Evolutionary conservation across 2,329 filamentous ascomycete species (phyloP), one percentile per base, ranked within the genome.

Genomic region (Aspergillus hiratsukae): DNA sequence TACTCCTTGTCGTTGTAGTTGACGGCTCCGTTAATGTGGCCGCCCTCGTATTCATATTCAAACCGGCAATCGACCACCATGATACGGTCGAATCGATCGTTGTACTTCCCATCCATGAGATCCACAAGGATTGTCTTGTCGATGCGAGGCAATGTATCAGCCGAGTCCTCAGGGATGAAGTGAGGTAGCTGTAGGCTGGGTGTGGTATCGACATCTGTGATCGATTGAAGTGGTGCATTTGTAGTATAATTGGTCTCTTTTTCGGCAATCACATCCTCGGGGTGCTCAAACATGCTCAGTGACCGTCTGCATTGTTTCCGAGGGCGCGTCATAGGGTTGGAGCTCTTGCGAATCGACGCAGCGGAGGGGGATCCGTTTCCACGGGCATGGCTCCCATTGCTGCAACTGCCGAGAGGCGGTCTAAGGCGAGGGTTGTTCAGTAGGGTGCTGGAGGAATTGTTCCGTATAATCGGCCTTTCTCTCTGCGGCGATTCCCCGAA

Each of bases 1-100:
- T 89, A 78, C 68, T 99, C 93, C 76, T 97, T 97, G 78, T 97
- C 91, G 76, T 96, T 97, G 80, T 91, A 94, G 79, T 99, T 99
- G 76, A 96, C 81, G 46, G 94, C 94, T 19, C 89, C 89, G 64
- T 91, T 84, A 69, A 99, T 97, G 73, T 99, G 94, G 35, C 94
- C 94, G 55, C 94, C 94, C 17, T 96, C 88, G 72, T 95, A 99
- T 76, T 99, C 94, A 74, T 99, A 99, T 80, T 99, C 94, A 71
- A 99, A 99, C 21, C 94, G 89, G 74, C 94, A 99, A 75, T 99
- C 94, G 67, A 99, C 88, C 68, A 99, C 82, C 74, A 96, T 84
- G 72, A 90, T 87, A 70, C 92, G 84, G 58, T 91, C 86, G 72
- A 89, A 97, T 25, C 84, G 74, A 27, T 87, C 81, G 66, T 86